phyloP scores from a whole-genome alignment of 495 filamentous ascomycete genomes.

The Penicillium turbatum region DNA sequence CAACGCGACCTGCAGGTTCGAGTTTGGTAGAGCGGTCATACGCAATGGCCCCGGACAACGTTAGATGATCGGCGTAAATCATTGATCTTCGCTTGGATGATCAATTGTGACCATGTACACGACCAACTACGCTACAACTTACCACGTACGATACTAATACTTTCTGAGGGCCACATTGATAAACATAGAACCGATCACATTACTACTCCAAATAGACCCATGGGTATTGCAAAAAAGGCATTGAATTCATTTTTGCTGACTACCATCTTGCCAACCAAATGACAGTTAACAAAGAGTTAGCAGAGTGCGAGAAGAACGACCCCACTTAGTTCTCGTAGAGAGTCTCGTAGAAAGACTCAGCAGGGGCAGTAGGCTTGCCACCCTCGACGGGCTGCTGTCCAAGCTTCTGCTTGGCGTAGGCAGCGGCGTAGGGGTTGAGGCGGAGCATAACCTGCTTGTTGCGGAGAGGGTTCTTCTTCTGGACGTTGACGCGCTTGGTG shows the following conservation, averaged over 20 bases:
- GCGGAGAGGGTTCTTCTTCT: conserved; percentile 99
- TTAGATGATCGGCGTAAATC: no score
- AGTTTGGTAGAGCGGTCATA: no score
- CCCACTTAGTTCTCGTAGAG: conserved; percentile 51
- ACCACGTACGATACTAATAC: conserved; percentile 11
- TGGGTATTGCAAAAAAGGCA: conserved; percentile 35
- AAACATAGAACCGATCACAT: conserved; percentile 31
- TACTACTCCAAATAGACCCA: conserved; percentile 29
- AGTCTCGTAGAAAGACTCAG: conserved; percentile 48
- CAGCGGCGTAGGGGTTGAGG: conserved; percentile 92
- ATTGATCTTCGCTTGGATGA: no score
- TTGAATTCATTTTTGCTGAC: conserved; percentile 34
- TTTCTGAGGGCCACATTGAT: conserved; percentile 6
- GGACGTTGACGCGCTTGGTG: conserved; percentile 84
- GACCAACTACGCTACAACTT: conserved; percentile 2
- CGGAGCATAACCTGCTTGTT: conserved; percentile 97
- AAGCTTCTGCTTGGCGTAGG: conserved; percentile 77
- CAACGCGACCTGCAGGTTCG: no score
- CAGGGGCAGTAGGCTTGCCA: conserved; percentile 49
- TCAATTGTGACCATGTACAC: background rate
- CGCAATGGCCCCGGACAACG: no score
- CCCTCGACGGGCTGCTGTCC: conserved; percentile 57
- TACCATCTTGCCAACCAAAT: conserved; percentile 28
- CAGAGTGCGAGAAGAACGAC: conserved; percentile 8
- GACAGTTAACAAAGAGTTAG: conserved; percentile 15